Base-by-base conservation (phyloP, 2,329 filamentous ascomycete genomes). In the Aspergillus aculeatinus region DNA sequence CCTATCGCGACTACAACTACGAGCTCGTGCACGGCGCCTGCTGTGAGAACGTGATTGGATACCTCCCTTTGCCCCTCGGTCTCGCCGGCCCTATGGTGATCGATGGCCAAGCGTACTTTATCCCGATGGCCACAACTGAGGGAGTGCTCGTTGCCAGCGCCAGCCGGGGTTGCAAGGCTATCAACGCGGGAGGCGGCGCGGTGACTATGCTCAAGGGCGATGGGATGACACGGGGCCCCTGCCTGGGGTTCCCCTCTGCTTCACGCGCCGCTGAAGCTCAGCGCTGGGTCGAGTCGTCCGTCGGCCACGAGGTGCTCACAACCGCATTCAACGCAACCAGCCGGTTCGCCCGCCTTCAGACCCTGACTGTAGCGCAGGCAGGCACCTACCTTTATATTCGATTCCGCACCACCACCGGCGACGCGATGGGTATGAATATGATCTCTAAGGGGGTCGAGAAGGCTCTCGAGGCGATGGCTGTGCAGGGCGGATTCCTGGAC, bases 371-470 rank as follows among this genome's bases (percentile, higher is more conserved):
- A 33, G 89, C 93, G 1, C 85, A 99, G 59, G 95, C 95, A 3
- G 95, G 95, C 48, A 98, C 94, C 7, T 92, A 97, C 75, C 86
- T 99, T 44, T 99, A 96, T 75, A 93, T 98, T 64, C 91, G 95
- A 27, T 99, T 99, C 87, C 96, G 96, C 85, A 96, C 95, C 1
- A 98, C 93, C 1, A 99, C 95, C 6, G 95, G 95, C 68, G 95
- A 99, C 74, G 95, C 95, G 60, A 99, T 99, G 95, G 95, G 95
- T 64, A 99, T 99, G 95, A 99, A 99, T 83, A 99, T 99, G 95
- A 99, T 99, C 65, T 97, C 93, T 65, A 99, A 99, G 83, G 95
- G 95, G 74, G 94, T 97, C 47, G 95, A 99, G 80, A 89, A 96
- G 74, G 93, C 95, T 4, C 85, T 99, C 10, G 85, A 85, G 56